Conservation (phyloP, 805 yeast species). For the Kazachstania bromeliacearum region DNA sequence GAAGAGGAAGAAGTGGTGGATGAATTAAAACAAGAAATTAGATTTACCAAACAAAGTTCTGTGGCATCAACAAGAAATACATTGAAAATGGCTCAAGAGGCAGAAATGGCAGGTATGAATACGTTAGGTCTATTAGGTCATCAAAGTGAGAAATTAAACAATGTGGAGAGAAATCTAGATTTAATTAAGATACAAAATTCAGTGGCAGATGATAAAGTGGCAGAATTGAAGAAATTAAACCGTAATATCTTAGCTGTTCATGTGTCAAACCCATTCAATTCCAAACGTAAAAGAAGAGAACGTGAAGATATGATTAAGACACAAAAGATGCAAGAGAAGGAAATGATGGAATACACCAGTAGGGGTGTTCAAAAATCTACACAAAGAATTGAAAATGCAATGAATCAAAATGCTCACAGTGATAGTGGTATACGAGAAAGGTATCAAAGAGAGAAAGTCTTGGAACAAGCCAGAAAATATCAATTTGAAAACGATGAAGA, state of each 20-base stretch:
- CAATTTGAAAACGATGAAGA: conserved; percentile 86
- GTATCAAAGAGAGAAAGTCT: conserved; percentile 31
- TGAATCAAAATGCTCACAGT: conserved; percentile 36
- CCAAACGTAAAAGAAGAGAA: conserved; percentile 61
- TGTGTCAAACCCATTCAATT: conserved; percentile 81
- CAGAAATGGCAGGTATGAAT: conserved; percentile 66
- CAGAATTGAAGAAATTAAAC: conserved; percentile 68
- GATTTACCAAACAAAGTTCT: conserved; percentile 80
- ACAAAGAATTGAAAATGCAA: conserved; percentile 55
- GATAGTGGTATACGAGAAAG: conserved; percentile 27
- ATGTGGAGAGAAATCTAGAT: conserved; percentile 67
- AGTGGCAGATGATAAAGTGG: conserved; percentile 74
- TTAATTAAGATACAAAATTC: conserved; percentile 73
- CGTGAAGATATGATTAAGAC: conserved; percentile 61
- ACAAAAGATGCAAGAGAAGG: conserved; percentile 53
- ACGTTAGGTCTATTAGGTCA: conserved; percentile 87
- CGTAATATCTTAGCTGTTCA: conserved; percentile 74
- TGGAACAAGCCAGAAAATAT: conserved; percentile 52
- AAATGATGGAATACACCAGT: conserved; percentile 51
- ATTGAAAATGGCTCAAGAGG: conserved; percentile 58
- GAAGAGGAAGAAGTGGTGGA: conserved; percentile 85
- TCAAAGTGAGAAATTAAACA: conserved; percentile 80
- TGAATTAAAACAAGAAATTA: conserved; percentile 69
- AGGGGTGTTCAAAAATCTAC: conserved; percentile 53
- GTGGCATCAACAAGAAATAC: conserved; percentile 81